phyloP scores from a whole-genome alignment of 352 stramenopile species.

The Globisporangium cylindrosporum region DNA sequence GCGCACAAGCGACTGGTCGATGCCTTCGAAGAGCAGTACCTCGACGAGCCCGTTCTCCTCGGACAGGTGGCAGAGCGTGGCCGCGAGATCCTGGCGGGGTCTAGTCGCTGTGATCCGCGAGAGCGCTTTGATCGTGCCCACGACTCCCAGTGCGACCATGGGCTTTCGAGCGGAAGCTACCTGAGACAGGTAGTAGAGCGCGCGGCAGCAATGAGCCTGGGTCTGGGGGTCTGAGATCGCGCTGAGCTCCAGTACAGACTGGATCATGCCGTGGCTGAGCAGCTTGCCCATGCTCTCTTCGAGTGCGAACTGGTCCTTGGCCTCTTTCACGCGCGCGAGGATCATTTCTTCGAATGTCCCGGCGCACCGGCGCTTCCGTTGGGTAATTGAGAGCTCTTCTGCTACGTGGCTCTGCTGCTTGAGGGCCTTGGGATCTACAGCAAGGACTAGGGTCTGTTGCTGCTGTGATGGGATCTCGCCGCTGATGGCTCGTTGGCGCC shows the following conservation, averaged over 20 bases:
- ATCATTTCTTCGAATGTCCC: constrained; percentile 83
- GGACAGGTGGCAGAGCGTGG: constrained; percentile 63
- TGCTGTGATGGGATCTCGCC: not conserved
- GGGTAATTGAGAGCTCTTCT: constrained; percentile 27
- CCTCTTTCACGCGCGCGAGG: constrained; percentile 28
- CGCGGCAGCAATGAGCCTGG: constrained; percentile 60
- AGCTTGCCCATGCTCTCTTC: constrained; percentile 32
- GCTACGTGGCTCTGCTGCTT: constrained; percentile 17
- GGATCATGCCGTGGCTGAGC: constrained; percentile 66
- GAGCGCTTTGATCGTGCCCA: constrained; percentile 44
- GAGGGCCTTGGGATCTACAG: not conserved
- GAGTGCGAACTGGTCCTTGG: constrained; percentile 1
- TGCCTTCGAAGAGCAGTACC: constrained; percentile 61
- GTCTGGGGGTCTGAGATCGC: constrained; percentile 44
- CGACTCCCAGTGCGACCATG: constrained; percentile 53
- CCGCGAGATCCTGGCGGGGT: constrained; percentile 56
- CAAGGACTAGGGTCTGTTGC: not conserved
- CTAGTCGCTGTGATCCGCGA: constrained; percentile 27
- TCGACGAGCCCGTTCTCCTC: constrained; percentile 59
- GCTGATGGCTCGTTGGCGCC: not conserved
- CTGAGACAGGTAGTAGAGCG: constrained; percentile 61
- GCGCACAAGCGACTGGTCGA: constrained; percentile 55
- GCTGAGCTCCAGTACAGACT: constrained; percentile 50
- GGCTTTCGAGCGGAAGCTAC: constrained; percentile 38
- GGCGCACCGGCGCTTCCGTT: constrained; percentile 64